These are phyloP conservation scores for Pythium plurisporium DNA, from an alignment of 352 stramenopile species.

Conservation along the genomic window DNA sequence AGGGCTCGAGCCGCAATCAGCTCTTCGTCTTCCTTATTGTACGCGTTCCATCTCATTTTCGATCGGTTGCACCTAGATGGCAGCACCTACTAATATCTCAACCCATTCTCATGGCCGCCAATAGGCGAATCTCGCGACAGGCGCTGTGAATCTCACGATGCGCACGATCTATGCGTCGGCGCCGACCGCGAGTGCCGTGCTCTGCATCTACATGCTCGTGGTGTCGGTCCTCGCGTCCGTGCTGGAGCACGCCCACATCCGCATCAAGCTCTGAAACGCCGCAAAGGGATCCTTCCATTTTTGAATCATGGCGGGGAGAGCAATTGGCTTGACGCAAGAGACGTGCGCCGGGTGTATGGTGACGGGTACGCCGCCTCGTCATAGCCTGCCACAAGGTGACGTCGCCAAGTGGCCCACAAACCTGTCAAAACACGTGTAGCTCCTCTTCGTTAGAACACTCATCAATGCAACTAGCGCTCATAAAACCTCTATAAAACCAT, in stretches of 20 bases:
- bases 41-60: too few species aligned
- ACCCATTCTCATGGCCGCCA: too few species aligned
- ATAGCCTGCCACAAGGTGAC: slow-evolving; percentile 12
- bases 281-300: slow-evolving; percentile 19
- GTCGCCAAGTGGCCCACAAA: background rate
- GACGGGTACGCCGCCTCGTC: slow-evolving; percentile 14
- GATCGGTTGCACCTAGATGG: too few species aligned
- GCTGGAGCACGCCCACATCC: slow-evolving; percentile 46
- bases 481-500: background rate
- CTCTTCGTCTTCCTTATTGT: slow-evolving; percentile 83
- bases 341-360: slow-evolving; percentile 18
- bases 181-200: slow-evolving; percentile 33
- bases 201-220: slow-evolving; percentile 60
- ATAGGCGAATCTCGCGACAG: slow-evolving; percentile 76
- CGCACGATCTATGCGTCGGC: slow-evolving; percentile 65
- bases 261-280: slow-evolving; percentile 58
- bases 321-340: slow-evolving; percentile 15
- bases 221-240: slow-evolving; percentile 51
- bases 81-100: background rate
- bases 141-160: slow-evolving; percentile 75
- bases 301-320: too few species aligned
- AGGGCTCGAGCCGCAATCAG: slow-evolving; percentile 77
- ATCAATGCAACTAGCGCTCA: background rate
- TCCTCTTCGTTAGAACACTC: background rate
- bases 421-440: slow-evolving; percentile 1